Evolutionary conservation across 192 early-diverging fungal species (phyloP).

Genomic region (Podila epigama): DNA sequence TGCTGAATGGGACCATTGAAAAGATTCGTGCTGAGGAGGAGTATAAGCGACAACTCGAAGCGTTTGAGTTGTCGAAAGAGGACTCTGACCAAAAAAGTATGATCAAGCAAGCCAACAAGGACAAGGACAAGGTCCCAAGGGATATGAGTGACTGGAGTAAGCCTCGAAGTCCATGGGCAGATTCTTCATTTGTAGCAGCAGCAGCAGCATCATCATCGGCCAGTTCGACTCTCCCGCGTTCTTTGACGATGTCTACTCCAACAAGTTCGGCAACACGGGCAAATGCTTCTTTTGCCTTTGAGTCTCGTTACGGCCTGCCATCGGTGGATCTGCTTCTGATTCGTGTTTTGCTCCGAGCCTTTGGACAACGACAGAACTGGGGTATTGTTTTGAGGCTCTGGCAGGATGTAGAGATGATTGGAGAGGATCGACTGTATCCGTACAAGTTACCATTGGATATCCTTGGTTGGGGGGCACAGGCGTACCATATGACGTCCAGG

Average conservation of each 20-base stretch:
- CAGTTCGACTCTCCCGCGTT: background rate
- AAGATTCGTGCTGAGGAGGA: slow-evolving; percentile 7
- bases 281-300: background rate
- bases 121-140: too few species aligned
- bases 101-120: too few species aligned
- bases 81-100: too few species aligned
- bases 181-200: background rate
- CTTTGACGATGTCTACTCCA: background rate
- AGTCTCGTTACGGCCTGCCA: slow-evolving; percentile 8
- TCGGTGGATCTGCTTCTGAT: slow-evolving; percentile 16
- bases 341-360: slow-evolving; percentile 23
- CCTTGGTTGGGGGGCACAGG: slow-evolving; percentile 29
- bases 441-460: slow-evolving; percentile 31
- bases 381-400: slow-evolving; percentile 31
- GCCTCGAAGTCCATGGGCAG: background rate
- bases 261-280: background rate
- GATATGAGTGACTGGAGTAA: background rate
- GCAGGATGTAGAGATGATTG: slow-evolving; percentile 31
- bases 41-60: background rate
- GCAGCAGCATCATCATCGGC: background rate
- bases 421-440: slow-evolving; percentile 27
- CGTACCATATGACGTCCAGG: slow-evolving; percentile 14
- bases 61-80: background rate
- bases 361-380: slow-evolving; percentile 30
- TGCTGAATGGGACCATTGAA: slow-evolving; percentile 21